Evolutionary conservation across 768 basidiomycete genomes (phyloP).

Genomic region (Paxillus ammoniavirescens): DNA sequence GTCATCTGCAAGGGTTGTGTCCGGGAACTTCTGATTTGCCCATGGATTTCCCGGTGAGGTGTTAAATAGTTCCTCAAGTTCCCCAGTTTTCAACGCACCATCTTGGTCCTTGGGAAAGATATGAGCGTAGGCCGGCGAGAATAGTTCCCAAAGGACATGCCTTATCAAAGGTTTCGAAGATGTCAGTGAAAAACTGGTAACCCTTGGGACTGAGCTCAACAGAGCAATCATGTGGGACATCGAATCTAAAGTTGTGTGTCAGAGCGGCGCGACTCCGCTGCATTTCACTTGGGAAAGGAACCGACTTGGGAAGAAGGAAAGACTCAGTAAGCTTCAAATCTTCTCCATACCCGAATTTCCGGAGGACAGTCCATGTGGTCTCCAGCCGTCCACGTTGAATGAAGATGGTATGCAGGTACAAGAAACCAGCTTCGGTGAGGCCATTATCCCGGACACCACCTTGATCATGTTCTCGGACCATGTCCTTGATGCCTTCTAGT

Average conservation of each 20-base stretch:
- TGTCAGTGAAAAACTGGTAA: constrained; percentile 95
- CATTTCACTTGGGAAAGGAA: constrained; percentile 2
- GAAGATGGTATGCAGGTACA: constrained; percentile 94
- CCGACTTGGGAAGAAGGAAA: constrained; percentile 87
- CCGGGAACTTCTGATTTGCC: constrained; percentile 87
- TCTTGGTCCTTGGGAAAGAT: constrained; percentile 74
- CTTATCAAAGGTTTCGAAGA: constrained; percentile 95
- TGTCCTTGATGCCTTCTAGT: constrained; percentile 93
- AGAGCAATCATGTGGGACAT: constrained; percentile 90
- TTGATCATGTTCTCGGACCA: constrained; percentile 78
- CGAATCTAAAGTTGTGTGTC: constrained; percentile 58
- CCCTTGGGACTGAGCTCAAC: constrained; percentile 94
- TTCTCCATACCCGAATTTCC: constrained; percentile 95
- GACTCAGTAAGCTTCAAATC: constrained; percentile 86
- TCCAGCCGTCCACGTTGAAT: constrained; percentile 94
- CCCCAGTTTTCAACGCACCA: constrained; percentile 80
- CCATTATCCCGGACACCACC: constrained; percentile 75
- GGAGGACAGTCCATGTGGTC: constrained; percentile 96
- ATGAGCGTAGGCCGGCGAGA: constrained; percentile 2
- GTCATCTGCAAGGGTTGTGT: constrained; percentile 85
- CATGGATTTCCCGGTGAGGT: constrained; percentile 98
- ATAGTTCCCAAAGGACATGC: constrained; percentile 32
- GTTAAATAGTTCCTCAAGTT: constrained; percentile 86
- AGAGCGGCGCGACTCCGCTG: constrained; percentile 4
- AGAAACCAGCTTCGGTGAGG: constrained; percentile 89